Evolutionary conservation across 1,284 basidiomycete genomes (phyloP).

Genomic region (Sanghuangporus weigelae): DNA sequence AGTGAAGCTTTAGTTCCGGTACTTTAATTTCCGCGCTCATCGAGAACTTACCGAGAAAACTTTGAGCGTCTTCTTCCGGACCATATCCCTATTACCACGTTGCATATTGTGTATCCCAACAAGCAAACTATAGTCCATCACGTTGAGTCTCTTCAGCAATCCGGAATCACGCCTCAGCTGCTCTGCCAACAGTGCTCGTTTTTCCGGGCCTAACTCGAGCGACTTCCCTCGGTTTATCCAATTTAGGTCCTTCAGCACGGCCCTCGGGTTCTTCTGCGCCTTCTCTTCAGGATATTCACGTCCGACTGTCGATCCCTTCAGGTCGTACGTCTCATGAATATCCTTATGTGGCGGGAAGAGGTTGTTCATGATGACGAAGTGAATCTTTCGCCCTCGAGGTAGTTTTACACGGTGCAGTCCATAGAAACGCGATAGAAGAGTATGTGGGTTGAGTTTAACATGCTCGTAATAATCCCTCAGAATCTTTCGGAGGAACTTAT

Average conservation of each 20-base stretch:
- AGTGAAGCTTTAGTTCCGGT: not conserved
- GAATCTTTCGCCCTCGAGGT: slow-evolving; percentile 90
- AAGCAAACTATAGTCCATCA: slow-evolving; percentile 97
- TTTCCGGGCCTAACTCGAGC: slow-evolving; percentile 92
- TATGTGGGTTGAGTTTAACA: slow-evolving; percentile 89
- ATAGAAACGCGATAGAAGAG: slow-evolving; percentile 91
- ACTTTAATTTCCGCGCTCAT: not conserved
- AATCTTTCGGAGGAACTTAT: slow-evolving; percentile 88
- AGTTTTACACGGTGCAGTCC: slow-evolving; percentile 97
- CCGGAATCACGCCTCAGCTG: slow-evolving; percentile 86
- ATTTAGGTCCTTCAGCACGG: slow-evolving; percentile 94
- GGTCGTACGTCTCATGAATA: slow-evolving; percentile 95
- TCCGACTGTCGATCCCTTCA: slow-evolving; percentile 93
- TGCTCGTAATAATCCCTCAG: slow-evolving; percentile 86
- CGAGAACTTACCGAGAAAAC: slow-evolving; percentile 76
- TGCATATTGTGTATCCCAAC: slow-evolving; percentile 93
- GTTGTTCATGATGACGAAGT: slow-evolving; percentile 99
- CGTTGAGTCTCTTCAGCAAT: slow-evolving; percentile 76
- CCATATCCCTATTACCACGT: slow-evolving; percentile 86
- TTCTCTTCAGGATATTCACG: slow-evolving; percentile 87
- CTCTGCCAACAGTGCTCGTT: slow-evolving; percentile 83
- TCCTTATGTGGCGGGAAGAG: slow-evolving; percentile 97
- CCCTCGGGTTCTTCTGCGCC: slow-evolving; percentile 73
- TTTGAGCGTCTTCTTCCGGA: slow-evolving; percentile 84
- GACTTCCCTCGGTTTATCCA: slow-evolving; percentile 83